Conservation (phyloP, 257 asterid genomes). For the Anisodus tanguticus region DNA sequence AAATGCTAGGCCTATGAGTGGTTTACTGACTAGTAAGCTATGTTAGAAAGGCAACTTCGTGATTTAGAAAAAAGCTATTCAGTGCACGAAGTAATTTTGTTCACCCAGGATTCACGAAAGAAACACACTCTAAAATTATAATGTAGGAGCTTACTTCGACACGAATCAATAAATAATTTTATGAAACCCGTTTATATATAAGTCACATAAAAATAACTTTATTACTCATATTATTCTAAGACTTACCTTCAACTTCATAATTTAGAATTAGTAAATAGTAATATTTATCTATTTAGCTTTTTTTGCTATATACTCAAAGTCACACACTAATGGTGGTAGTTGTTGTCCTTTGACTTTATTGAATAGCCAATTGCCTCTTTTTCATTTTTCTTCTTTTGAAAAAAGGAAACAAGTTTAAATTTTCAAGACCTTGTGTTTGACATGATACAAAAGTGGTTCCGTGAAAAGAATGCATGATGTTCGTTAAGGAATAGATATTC, state of each 20-base stretch:
- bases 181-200: not conserved
- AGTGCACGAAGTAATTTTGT: not conserved
- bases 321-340: not conserved
- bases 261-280: not conserved
- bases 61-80: not conserved
- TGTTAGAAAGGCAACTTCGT: too few species aligned
- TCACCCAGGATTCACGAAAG: not conserved
- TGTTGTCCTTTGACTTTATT: constrained; percentile 17
- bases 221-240: too few species aligned
- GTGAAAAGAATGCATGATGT: not conserved
- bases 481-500: too few species aligned
- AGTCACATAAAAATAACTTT: not conserved
- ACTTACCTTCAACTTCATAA: not conserved
- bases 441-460: not conserved
- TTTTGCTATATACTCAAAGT: not conserved
- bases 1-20: not conserved
- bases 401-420: not conserved
- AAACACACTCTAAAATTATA: not conserved
- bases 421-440: not conserved
- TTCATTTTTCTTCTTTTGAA: not conserved
- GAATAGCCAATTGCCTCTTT: not conserved
- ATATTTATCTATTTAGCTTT: not conserved
- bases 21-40: not conserved
- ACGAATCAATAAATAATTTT: not conserved
- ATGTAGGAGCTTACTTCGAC: too few species aligned